These are phyloP conservation scores for Curvularia lunata DNA, from an alignment of 2,329 filamentous ascomycete genomes.

Conservation along the genomic window DNA sequence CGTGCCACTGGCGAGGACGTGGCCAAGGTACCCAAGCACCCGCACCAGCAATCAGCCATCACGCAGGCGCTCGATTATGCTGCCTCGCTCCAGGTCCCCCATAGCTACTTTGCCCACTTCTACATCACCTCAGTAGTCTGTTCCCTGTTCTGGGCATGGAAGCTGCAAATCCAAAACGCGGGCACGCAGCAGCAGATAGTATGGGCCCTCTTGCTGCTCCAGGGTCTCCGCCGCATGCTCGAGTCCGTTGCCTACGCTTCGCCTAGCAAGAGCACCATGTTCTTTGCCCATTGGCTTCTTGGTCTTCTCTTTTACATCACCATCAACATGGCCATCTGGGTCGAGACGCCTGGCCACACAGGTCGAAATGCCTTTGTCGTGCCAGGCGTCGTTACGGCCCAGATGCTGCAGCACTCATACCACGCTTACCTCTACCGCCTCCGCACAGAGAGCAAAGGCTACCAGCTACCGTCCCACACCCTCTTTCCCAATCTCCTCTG, in stretches of 20 bases:
- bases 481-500: conserved; percentile 77
- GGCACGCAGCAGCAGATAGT: conserved; percentile 66
- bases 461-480: conserved; percentile 77
- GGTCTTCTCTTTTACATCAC: conserved; percentile 78
- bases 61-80: conserved; percentile 56
- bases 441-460: conserved; percentile 61
- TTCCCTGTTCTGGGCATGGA: conserved; percentile 75
- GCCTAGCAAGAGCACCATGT: conserved; percentile 78
- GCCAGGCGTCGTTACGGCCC: conserved; percentile 72
- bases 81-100: conserved; percentile 71
- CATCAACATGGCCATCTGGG: conserved; percentile 79
- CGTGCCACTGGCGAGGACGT: conserved; percentile 48
- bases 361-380: conserved; percentile 59
- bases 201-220: conserved; percentile 76
- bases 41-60: conserved; percentile 16
- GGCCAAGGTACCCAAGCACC: conserved; percentile 2
- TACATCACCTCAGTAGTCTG: conserved; percentile 74
- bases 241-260: conserved; percentile 74
- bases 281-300: conserved; percentile 80
- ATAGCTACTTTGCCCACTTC: conserved; percentile 89
- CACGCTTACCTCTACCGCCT: conserved; percentile 56
- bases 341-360: conserved; percentile 67
- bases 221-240: conserved; percentile 75
- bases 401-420: conserved; percentile 71
- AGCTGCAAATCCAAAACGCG: conserved; percentile 58